Conservation (phyloP, 1,284 basidiomycete genomes). For the Porogramme epimiltina region DNA sequence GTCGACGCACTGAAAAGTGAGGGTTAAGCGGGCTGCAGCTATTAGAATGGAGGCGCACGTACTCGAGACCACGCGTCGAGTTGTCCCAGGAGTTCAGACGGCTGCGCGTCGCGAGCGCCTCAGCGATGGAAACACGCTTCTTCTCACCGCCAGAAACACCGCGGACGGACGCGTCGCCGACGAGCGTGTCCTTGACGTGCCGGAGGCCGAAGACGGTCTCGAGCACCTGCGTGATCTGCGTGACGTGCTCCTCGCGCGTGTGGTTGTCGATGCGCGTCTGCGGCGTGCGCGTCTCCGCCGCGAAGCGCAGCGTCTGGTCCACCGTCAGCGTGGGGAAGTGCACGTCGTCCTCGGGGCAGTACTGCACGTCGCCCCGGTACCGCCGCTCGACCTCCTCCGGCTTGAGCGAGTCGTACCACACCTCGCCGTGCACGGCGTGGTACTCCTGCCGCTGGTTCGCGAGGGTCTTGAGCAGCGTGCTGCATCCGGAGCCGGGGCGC, state of each 20-base stretch:
- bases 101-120: constrained; percentile 62
- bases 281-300: constrained; percentile 63
- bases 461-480: constrained; percentile 71
- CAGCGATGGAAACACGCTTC: constrained; percentile 79
- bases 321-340: constrained; percentile 81
- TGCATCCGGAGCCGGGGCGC: constrained; percentile 73
- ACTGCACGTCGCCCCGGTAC: constrained; percentile 69
- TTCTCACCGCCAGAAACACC: constrained; percentile 86
- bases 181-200: constrained; percentile 59
- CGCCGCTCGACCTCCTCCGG: constrained; percentile 52
- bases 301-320: constrained; percentile 64
- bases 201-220: constrained; percentile 73
- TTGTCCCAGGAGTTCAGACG: constrained; percentile 76
- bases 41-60: constrained; percentile 3
- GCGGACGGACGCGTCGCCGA: constrained; percentile 75
- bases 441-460: constrained; percentile 70
- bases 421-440: constrained; percentile 59
- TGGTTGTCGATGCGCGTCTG: constrained; percentile 43
- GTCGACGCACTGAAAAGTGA: constrained; percentile 51
- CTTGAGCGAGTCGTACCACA: constrained; percentile 69
- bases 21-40: constrained; percentile 1
- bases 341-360: constrained; percentile 72
- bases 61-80: constrained; percentile 53
- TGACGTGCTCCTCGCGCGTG: constrained; percentile 50
- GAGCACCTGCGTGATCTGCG: constrained; percentile 52